phyloP scores from a whole-genome alignment of 495 filamentous ascomycete genomes.

The Amorphotheca resinae region DNA sequence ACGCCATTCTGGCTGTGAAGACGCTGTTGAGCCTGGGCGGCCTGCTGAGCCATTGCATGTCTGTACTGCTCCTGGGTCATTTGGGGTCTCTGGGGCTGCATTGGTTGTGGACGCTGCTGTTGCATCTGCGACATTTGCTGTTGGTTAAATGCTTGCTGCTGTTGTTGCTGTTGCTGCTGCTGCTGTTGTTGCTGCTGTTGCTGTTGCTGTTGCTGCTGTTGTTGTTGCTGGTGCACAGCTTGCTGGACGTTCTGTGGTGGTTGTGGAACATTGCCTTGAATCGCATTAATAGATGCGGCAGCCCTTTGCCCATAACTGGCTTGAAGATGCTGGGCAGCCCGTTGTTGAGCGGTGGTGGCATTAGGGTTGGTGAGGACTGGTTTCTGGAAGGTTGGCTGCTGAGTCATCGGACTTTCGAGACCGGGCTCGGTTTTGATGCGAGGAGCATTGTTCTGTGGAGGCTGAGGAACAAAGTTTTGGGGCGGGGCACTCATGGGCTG shows the following conservation, averaged over 20 bases:
- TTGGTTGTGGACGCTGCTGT: conserved; percentile 21
- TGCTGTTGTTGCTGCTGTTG: conserved; percentile 24
- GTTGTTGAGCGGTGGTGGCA: conserved; percentile 39
- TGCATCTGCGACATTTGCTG: conserved; percentile 27
- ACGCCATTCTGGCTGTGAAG: conserved; percentile 21
- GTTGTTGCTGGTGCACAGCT: conserved; percentile 7
- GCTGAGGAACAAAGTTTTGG: conserved; percentile 4
- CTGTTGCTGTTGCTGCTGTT: conserved; percentile 17
- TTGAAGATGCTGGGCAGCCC: conserved; percentile 55
- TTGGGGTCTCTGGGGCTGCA: conserved; percentile 26
- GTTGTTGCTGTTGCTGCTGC: conserved; percentile 26
- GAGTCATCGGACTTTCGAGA: conserved; percentile 30
- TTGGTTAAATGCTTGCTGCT: conserved; percentile 3
- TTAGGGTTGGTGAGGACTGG: conserved; percentile 12
- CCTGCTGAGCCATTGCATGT: conserved; percentile 11
- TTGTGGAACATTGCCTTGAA: conserved; percentile 27
- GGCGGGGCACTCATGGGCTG: conserved; percentile 14
- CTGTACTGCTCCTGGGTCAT: conserved; percentile 16
- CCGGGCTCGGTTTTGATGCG: conserved; percentile 68
- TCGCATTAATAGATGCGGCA: conserved; percentile 54
- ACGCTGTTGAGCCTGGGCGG: conserved; percentile 18
- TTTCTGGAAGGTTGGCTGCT: conserved; percentile 21
- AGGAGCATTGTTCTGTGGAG: conserved; percentile 13
- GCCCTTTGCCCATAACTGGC: conserved; percentile 60
- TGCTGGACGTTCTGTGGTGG: conserved; percentile 2